Percentiles rank a stretch among this genome's conserved stretches.
These are phyloP conservation scores for Trichophyton benhamiae DNA, from an alignment of 2,329 filamentous ascomycete genomes.

Conservation along the genomic window DNA sequence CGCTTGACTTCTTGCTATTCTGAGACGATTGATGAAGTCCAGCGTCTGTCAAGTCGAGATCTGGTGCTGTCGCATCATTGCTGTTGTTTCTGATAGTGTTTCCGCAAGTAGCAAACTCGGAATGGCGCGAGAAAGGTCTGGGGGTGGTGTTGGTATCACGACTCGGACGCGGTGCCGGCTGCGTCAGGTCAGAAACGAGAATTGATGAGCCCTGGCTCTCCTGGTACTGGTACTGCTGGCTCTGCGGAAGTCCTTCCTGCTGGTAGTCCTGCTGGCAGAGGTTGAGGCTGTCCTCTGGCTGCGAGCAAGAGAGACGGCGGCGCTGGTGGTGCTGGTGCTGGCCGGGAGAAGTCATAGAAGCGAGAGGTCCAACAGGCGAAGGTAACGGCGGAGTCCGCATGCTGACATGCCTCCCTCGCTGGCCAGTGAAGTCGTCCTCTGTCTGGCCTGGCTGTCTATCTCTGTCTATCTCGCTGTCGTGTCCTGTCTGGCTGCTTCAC, in stretches of 20 bases:
- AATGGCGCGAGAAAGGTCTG: not conserved
- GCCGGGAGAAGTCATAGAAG: constrained; percentile 15
- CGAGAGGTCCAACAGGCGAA: constrained; percentile 28
- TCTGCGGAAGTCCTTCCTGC: not conserved
- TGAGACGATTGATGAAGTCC: not conserved
- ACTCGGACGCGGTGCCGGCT: not conserved
- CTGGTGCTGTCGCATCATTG: not conserved
- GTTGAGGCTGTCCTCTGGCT: constrained; percentile 7
- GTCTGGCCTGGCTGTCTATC: not conserved
- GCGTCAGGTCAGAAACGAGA: constrained; percentile 14
- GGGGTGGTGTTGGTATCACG: constrained; percentile 3
- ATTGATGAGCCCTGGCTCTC: not conserved
- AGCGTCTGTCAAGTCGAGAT: not conserved
- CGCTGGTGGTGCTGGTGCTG: constrained; percentile 7
- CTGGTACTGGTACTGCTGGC: not conserved
- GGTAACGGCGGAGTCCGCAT: constrained; percentile 31
- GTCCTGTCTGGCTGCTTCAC: not conserved
- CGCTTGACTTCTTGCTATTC: constrained; percentile 22
- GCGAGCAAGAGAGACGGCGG: constrained; percentile 5
- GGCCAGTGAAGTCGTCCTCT: not conserved
- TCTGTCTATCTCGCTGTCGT: not conserved
- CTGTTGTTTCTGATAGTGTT: not conserved
- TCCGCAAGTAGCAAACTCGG: not conserved
- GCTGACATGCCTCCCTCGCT: constrained; percentile 26
- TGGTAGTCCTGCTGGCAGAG: constrained; percentile 5